These are phyloP conservation scores for Choanephora cucurbitarum DNA, from an alignment of 371 early-diverging fungal genomes.

Conservation along the genomic window DNA sequence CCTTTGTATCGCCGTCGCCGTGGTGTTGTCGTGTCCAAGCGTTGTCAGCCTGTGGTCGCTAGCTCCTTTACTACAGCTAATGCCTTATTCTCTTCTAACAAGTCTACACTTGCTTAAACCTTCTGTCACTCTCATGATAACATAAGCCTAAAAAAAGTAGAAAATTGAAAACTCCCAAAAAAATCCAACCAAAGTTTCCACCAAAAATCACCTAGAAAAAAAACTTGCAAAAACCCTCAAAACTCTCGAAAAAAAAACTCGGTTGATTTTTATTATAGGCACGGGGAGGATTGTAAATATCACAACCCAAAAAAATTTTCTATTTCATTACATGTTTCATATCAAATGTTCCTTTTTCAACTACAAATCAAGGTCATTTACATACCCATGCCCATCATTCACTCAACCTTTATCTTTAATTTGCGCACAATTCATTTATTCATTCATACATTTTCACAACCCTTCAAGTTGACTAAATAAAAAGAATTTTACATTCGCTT, in stretches of 20 bases:
- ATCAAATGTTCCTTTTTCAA: conserved; percentile 19
- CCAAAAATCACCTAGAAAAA: conserved; percentile 14
- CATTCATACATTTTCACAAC: not conserved
- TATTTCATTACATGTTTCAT: conserved; percentile 14
- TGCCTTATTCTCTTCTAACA: conserved; percentile 24
- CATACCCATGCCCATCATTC: conserved; percentile 24
- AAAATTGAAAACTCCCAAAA: not conserved
- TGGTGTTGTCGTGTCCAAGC: conserved; percentile 33
- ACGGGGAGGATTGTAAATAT: conserved; percentile 41
- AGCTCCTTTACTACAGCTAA: conserved; percentile 32
- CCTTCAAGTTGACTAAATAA: too few relatives aligned
- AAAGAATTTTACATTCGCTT: too few relatives aligned
- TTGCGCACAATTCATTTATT: not conserved
- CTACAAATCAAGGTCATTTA: conserved; percentile 24
- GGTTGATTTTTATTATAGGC: conserved; percentile 18
- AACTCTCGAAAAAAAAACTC: conserved; percentile 10
- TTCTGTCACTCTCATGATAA: not conserved
- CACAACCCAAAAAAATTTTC: conserved; percentile 11
- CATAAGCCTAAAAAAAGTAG: conserved; percentile 8
- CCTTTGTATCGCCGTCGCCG: conserved; percentile 35
- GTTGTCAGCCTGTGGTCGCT: conserved; percentile 43
- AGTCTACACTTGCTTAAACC: conserved; percentile 18
- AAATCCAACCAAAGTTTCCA: not conserved
- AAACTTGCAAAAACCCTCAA: conserved; percentile 9
- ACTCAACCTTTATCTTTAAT: conserved; percentile 9